Conservation (phyloP, 495 filamentous ascomycete genomes). For the Cercophora samala region DNA sequence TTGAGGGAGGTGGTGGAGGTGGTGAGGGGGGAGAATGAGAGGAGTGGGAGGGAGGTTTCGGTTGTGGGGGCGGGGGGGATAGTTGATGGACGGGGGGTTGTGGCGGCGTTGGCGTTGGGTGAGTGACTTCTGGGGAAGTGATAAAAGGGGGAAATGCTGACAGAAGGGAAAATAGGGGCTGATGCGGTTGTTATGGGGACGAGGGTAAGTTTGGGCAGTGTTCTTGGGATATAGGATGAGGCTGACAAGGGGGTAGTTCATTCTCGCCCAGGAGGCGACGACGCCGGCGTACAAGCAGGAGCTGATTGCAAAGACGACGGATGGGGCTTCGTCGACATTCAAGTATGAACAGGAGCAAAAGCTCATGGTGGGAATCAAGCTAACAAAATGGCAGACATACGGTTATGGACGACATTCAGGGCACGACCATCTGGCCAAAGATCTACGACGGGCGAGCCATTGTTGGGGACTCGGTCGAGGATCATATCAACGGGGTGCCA, state of each 20-base stretch:
- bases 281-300: constrained; percentile 58
- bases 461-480: constrained; percentile 56
- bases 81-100: constrained; percentile 61
- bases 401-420: constrained; percentile 67
- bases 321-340: constrained; percentile 63
- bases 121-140: constrained; percentile 4
- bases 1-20: constrained; percentile 49
- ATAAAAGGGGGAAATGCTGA: background rate
- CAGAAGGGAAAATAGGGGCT: constrained; percentile 39
- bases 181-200: constrained; percentile 68
- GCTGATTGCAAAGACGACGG: constrained; percentile 56
- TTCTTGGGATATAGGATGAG: background rate
- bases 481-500: constrained; percentile 52
- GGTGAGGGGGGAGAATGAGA: constrained; percentile 39
- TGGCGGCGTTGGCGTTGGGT: constrained; percentile 63
- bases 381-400: constrained; percentile 42
- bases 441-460: constrained; percentile 64
- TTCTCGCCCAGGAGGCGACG: constrained; percentile 62
- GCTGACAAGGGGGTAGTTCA: constrained; percentile 37
- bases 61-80: constrained; percentile 73
- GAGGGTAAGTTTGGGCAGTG: constrained; percentile 46
- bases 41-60: constrained; percentile 41
- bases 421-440: constrained; percentile 62
- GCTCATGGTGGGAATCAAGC: background rate
- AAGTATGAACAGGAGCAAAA: constrained; percentile 39